phyloP scores from a whole-genome alignment of 2,329 filamentous ascomycete genomes.

The Ceratocystis ficicola region DNA sequence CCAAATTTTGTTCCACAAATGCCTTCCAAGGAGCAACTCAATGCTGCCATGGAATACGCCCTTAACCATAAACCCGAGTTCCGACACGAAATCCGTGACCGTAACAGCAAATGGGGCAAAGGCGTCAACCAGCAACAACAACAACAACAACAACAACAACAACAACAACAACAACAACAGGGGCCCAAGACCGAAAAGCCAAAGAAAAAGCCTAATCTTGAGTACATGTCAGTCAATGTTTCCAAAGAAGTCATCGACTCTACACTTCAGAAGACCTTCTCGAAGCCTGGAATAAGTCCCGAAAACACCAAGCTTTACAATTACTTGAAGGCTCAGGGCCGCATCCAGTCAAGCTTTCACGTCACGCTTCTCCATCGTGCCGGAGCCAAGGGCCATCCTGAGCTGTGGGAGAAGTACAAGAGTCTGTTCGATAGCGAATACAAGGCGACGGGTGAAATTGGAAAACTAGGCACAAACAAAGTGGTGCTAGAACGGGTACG shows the following conservation, averaged over 20 bases:
- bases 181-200: constrained; percentile 22
- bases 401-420: constrained; percentile 64
- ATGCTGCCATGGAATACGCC: constrained; percentile 64
- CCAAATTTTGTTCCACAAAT: constrained; percentile 62
- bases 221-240: constrained; percentile 46
- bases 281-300: constrained; percentile 35
- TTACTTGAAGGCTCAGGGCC: constrained; percentile 57
- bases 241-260: constrained; percentile 34
- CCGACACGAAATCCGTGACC: constrained; percentile 60
- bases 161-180: constrained; percentile 25
- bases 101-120: constrained; percentile 31
- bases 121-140: constrained; percentile 27
- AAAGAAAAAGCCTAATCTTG: constrained; percentile 40
- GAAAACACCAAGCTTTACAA: constrained; percentile 48
- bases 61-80: constrained; percentile 65
- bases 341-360: constrained; percentile 78
- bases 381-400: constrained; percentile 44
- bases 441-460: constrained; percentile 29
- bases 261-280: constrained; percentile 60
- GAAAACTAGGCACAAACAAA: constrained; percentile 47
- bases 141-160: constrained; percentile 27
- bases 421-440: constrained; percentile 42
- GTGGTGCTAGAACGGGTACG: constrained; percentile 50
- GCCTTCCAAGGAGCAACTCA: constrained; percentile 61
- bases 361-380: constrained; percentile 85